phyloP scores from a whole-genome alignment of 1,284 basidiomycete genomes.

The Trichosporon sp. region DNA sequence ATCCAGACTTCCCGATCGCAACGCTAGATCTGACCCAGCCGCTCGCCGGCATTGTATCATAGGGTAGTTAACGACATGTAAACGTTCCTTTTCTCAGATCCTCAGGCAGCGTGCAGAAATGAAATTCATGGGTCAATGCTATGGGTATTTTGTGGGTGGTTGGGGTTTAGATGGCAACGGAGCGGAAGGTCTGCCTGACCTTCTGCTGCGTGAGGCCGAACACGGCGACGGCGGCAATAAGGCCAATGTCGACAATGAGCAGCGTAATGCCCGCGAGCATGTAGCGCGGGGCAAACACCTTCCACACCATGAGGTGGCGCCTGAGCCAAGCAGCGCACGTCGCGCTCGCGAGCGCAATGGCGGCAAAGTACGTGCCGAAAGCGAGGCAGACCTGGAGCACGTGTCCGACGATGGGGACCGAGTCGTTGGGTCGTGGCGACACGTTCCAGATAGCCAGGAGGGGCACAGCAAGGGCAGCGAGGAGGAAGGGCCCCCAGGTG shows the following conservation, averaged over 20 bases:
- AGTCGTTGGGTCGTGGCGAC: conserved; percentile 62
- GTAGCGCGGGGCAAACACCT: conserved; percentile 93
- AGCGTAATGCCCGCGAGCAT: conserved; percentile 68
- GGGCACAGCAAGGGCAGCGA: conserved; percentile 68
- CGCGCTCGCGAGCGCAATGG: conserved; percentile 70
- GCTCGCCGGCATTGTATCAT: neutral
- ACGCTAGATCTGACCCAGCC: neutral
- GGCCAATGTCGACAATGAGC: conserved; percentile 58
- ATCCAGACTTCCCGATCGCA: neutral
- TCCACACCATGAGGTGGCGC: conserved; percentile 98
- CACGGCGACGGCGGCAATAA: conserved; percentile 55
- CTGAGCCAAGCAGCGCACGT: conserved; percentile 74
- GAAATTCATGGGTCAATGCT: neutral
- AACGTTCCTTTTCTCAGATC: neutral
- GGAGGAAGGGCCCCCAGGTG: conserved; percentile 70
- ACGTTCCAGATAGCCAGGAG: conserved; percentile 87
- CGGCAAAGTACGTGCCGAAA: conserved; percentile 70
- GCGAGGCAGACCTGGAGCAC: conserved; percentile 63
- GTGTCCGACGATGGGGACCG: conserved; percentile 54
- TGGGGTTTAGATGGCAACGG: conserved; percentile 26
- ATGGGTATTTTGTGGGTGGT: neutral
- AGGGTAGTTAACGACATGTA: conserved; percentile 11
- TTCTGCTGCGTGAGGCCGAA: conserved; percentile 50
- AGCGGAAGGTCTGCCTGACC: conserved; percentile 55
- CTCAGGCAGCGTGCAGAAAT: neutral